phyloP scores from a whole-genome alignment of 768 basidiomycete species.

The Pisolithus orientalis region DNA sequence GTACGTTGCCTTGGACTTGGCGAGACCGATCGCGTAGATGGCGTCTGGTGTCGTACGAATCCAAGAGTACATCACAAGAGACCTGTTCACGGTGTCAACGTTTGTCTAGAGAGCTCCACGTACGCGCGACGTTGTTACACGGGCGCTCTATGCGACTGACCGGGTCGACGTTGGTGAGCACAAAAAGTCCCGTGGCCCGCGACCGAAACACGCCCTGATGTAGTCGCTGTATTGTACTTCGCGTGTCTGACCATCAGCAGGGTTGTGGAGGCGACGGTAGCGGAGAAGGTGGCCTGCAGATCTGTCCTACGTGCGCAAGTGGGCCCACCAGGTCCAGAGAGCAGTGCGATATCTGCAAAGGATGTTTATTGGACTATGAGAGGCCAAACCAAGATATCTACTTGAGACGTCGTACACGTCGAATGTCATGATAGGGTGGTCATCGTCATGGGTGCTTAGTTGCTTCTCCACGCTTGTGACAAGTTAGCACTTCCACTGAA shows the following conservation, averaged over 20 bases:
- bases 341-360: slow-evolving; percentile 55
- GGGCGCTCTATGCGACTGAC: slow-evolving; percentile 44
- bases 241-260: slow-evolving; percentile 35
- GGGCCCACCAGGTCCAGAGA: slow-evolving; percentile 72
- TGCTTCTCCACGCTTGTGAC: slow-evolving; percentile 70
- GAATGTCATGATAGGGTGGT: slow-evolving; percentile 66
- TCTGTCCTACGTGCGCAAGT: slow-evolving; percentile 63
- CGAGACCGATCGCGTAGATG: no score
- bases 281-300: slow-evolving; percentile 56
- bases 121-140: slow-evolving; percentile 59
- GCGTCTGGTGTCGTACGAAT: no score
- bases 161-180: slow-evolving; percentile 55
- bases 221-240: slow-evolving; percentile 56
- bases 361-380: not conserved
- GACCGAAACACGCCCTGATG: slow-evolving; percentile 24
- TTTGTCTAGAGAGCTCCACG: slow-evolving; percentile 64
- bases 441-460: slow-evolving; percentile 62
- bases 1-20: no score
- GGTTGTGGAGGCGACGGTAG: slow-evolving; percentile 56
- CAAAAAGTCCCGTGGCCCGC: slow-evolving; percentile 37
- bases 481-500: not conserved
- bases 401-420: slow-evolving; percentile 45
- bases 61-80: no score
- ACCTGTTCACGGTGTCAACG: no score
- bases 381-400: slow-evolving; percentile 29